Evolutionary conservation across 495 filamentous ascomycete genomes (phyloP).

Genomic region (Tuber aestivum): DNA sequence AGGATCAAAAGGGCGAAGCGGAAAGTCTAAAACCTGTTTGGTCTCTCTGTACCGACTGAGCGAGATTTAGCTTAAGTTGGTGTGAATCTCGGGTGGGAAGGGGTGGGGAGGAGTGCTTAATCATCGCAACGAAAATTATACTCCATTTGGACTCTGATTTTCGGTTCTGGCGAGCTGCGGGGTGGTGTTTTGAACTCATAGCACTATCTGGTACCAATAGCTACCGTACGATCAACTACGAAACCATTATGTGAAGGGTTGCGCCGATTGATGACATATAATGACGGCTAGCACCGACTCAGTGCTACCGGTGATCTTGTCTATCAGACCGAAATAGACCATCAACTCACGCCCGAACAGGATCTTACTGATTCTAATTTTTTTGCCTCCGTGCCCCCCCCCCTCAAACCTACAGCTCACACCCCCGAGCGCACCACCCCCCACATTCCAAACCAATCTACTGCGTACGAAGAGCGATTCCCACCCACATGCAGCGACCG

Average conservation of each 20-base stretch:
- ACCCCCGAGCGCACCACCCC: too few relatives aligned
- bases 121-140: background rate
- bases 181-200: too few relatives aligned
- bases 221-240: too few relatives aligned
- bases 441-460: background rate
- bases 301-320: too few relatives aligned
- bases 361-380: too few relatives aligned
- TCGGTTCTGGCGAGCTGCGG: background rate
- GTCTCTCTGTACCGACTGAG: background rate
- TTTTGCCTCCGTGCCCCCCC: too few relatives aligned
- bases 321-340: too few relatives aligned
- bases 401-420: too few relatives aligned
- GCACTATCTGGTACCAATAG: too few relatives aligned
- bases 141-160: background rate
- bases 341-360: too few relatives aligned
- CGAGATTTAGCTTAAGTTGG: background rate
- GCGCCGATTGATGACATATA: background rate
- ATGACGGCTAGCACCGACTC: background rate
- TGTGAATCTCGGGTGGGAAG: background rate
- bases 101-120: background rate
- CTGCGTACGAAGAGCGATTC: background rate
- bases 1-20: background rate
- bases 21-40: background rate
- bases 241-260: too few relatives aligned
- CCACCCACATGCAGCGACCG: background rate